Evolutionary conservation across 345 rosid species (phyloP), one percentile per base, ranked within the genome.

Genomic region (Hypericum perforatum): DNA sequence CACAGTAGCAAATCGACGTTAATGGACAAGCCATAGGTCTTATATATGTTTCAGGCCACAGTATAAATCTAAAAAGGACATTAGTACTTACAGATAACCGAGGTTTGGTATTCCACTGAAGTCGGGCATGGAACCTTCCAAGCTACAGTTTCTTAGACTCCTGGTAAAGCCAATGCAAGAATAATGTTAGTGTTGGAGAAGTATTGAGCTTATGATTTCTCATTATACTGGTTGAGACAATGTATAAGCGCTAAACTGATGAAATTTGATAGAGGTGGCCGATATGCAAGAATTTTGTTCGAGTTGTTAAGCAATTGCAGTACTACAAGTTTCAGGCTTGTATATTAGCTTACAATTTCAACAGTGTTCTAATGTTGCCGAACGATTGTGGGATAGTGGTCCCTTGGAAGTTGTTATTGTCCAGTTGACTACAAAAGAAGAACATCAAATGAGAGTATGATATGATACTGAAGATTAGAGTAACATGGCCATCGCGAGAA

Each of bases 111-210:
- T 83, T 22, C 58, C 61, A 69, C 96, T 92, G 61, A 92, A 69
- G 66, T 92, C 94, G 60, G 98, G 98, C 44, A 92, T 70, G 43
- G 77, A 70, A 56, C 98, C 98, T 71, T 70, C 78, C 86, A 92
- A 82, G 65, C 70, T 71, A 57, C 98, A 92, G 68, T 81, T 92
- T 69, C 94, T 78, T 45, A 88, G 77, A 49, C 98, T 92, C 90
- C 98, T 92, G 80, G 70, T 2, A 68, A 63, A 16, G 53, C 68
- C 64, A 71, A 54, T 11, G 32, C 32, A 22, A 22, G 54, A 22
- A 69, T 10, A 63, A 7, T 38, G 14, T 52, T n/a, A 39, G 13
- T 22, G 32, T 22, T 22, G 32, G 32, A 22, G 32, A 22, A 22
- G 32, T 22, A 22, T 1, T 4, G 32, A 22, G 4, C 32, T 22